Evolutionary conservation across 192 early-diverging fungal genomes (phyloP), one percentile per base, ranked within the genome.

Genomic region (Haplosporangium gracile): DNA sequence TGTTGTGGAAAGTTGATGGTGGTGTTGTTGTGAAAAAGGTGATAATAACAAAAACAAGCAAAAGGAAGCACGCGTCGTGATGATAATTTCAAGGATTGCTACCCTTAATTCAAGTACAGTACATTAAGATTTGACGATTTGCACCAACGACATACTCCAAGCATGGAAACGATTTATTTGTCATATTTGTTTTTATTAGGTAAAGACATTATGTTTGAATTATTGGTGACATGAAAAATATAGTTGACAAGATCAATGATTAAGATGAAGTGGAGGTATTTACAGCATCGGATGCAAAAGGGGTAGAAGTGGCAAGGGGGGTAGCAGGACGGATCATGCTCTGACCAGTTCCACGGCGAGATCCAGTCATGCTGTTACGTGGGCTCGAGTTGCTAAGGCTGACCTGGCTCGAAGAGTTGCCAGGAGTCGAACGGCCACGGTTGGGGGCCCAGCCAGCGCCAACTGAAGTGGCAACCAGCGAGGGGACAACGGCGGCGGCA

Each of bases 361-460:
- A 81, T 45, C 77, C 73, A 29, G 53, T 49, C 32, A 70, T 75
- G 53, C 84, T 86, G 24, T 70, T 70, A 32, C 84, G 84, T 43
- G 75, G 84, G 69, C 82, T 79, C 47, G 82, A 85, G 34, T 75
- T 73, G 34, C 60, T 49, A 20, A 85, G 32, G 42, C 80, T 70
- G 34, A 85, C 68, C 49, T 85, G 83, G 65, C 84, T 86, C 24
- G 84, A 81, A 5, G 84, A 80, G 72, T 81, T 80, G 47, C 74
- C 60, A 6, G 83, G 78, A 1, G 78, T 85, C 11, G 39, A 47
- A 38, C 82, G 55, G 42, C 20, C 36, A 20, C 36, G 49, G 22
- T 75, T 75, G 32, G 90, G 89, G 15, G 87, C 76, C 90, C 90
- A 89, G 8, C 90, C 90, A 63, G 89, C 82, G 8, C 87, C 88